phyloP scores from a whole-genome alignment of 2,329 filamentous ascomycete genomes.

The Annulohypoxylon truncatum region DNA sequence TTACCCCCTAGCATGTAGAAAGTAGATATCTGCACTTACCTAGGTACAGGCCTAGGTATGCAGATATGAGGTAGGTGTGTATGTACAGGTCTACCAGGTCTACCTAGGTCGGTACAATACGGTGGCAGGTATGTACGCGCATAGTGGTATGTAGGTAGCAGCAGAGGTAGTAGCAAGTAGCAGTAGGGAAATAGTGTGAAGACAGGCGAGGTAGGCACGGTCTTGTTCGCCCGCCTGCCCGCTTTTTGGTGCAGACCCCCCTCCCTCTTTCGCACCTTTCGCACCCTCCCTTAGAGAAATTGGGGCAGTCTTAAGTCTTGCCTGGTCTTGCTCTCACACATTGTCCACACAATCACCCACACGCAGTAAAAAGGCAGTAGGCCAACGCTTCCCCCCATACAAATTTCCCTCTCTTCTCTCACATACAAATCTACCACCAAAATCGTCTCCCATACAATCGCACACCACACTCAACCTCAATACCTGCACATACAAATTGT shows the following conservation, averaged over 20 bases:
- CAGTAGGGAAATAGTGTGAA: slow-evolving; percentile 26
- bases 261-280: slow-evolving; percentile 33
- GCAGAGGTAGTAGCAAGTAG: not conserved
- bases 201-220: not conserved
- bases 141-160: not conserved
- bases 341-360: slow-evolving; percentile 66
- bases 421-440: slow-evolving; percentile 71
- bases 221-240: slow-evolving; percentile 42
- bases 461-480: slow-evolving; percentile 57
- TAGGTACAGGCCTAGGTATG: slow-evolving; percentile 10
- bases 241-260: slow-evolving; percentile 48
- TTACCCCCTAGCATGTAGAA: slow-evolving; percentile 10
- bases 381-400: slow-evolving; percentile 65
- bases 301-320: slow-evolving; percentile 40
- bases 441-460: slow-evolving; percentile 64
- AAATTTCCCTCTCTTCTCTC: slow-evolving; percentile 67
- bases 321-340: slow-evolving; percentile 12
- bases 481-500: slow-evolving; percentile 58
- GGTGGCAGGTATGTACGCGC: not conserved
- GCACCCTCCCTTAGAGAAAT: slow-evolving; percentile 44
- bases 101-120: not conserved
- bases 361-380: slow-evolving; percentile 73
- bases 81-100: not conserved
- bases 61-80: not conserved
- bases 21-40: not conserved